These are phyloP conservation scores for Pseudogymnoascus destructans DNA, from an alignment of 2,329 filamentous ascomycete species.

Conservation along the genomic window DNA sequence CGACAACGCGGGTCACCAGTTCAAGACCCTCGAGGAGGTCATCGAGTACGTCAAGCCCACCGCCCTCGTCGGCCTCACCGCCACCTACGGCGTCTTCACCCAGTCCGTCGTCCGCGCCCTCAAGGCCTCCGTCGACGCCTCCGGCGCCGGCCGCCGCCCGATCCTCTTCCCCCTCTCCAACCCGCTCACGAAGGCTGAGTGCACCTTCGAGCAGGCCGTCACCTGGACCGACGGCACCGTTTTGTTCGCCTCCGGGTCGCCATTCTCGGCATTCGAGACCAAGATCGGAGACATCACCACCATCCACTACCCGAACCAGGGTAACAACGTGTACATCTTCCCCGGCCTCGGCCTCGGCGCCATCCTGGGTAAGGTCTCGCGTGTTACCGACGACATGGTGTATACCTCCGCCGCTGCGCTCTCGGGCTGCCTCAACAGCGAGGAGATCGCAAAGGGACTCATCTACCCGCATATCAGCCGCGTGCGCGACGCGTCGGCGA, in stretches of 20 bases:
- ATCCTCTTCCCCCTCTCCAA: conserved; percentile 97
- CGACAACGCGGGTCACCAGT: conserved; percentile 54
- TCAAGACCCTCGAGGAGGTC: conserved; percentile 75
- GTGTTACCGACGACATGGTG: conserved; percentile 90
- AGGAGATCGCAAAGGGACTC: conserved; percentile 71
- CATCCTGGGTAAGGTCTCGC: conserved; percentile 77
- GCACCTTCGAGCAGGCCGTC: conserved; percentile 88
- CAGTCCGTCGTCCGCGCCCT: conserved; percentile 66
- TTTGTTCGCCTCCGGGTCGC: conserved; percentile 90
- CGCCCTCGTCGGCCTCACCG: conserved; percentile 86
- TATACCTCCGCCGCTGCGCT: conserved; percentile 83
- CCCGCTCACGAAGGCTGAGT: conserved; percentile 91
- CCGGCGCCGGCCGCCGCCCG: conserved; percentile 59
- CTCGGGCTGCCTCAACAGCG: conserved; percentile 60
- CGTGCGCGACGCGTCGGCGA: conserved; percentile 77
- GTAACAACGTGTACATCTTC: conserved; percentile 89
- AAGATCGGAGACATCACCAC: conserved; percentile 47
- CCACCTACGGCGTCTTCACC: conserved; percentile 89
- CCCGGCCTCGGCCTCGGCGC: conserved; percentile 88
- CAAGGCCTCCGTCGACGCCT: conserved; percentile 48
- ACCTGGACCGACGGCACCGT: conserved; percentile 80
- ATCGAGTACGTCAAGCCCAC: conserved; percentile 92
- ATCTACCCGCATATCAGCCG: conserved; percentile 86
- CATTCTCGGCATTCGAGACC: conserved; percentile 59
- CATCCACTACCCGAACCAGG: conserved; percentile 68